Conservation (phyloP, 177 flowering plant species). For the Vitis hybrid region DNA sequence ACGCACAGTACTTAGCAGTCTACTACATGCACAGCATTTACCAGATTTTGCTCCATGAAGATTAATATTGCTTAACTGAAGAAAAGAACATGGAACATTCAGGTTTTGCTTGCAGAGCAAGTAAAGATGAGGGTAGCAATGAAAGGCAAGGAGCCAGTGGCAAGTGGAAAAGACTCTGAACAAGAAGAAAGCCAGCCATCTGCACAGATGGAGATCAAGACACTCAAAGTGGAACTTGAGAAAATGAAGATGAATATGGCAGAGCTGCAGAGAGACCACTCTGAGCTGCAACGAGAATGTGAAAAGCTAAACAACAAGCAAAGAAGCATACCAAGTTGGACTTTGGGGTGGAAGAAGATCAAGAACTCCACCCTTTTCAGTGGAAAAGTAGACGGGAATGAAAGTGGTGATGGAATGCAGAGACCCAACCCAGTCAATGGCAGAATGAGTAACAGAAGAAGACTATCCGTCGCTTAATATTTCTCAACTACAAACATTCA, state of each 20-base stretch:
- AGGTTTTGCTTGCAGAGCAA: slow-evolving; percentile 83
- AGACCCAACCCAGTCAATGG: slow-evolving; percentile 12
- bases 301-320: slow-evolving; percentile 45
- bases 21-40: too few species aligned
- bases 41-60: background rate
- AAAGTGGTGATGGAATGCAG: slow-evolving; percentile 22
- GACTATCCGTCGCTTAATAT: slow-evolving; percentile 40
- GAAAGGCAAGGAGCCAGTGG: slow-evolving; percentile 38
- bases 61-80: background rate
- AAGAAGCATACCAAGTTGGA: slow-evolving; percentile 39
- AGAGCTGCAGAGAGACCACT: slow-evolving; percentile 58
- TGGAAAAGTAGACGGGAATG: slow-evolving; percentile 30
- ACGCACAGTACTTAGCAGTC: background rate
- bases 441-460: slow-evolving; percentile 26
- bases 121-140: slow-evolving; percentile 63
- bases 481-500: background rate
- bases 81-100: slow-evolving; percentile 7
- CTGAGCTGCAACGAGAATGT: slow-evolving; percentile 55
- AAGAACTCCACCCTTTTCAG: slow-evolving; percentile 47
- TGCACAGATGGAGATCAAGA: slow-evolving; percentile 45
- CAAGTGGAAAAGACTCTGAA: slow-evolving; percentile 25
- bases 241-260: slow-evolving; percentile 43
- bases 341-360: slow-evolving; percentile 57
- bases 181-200: slow-evolving; percentile 39
- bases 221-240: slow-evolving; percentile 56